Evolutionary conservation across 2,329 filamentous ascomycete species (phyloP).

Genomic region (Sarocladium oryzae): DNA sequence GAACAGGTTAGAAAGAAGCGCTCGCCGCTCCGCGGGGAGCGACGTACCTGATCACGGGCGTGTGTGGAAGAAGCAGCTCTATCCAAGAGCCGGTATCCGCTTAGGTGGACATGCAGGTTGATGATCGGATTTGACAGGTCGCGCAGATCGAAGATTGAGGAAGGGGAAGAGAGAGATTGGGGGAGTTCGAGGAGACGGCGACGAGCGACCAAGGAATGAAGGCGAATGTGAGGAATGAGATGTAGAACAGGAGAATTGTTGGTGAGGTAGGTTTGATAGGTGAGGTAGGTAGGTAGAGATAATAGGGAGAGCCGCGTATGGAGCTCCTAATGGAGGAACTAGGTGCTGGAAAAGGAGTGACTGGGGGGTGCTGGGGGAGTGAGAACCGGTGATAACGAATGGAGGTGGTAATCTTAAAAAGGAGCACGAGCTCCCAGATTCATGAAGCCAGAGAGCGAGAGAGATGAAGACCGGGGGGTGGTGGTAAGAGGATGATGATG

Average conservation of each 20-base stretch:
- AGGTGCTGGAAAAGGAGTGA: conserved; percentile 6
- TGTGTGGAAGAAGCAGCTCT: conserved; percentile 25
- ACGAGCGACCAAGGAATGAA: conserved; percentile 12
- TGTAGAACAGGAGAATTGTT: conserved; percentile 2
- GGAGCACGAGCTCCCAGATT: conserved; percentile 8
- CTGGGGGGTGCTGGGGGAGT: not conserved
- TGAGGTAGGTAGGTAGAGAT: not conserved
- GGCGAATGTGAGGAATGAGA: conserved; percentile 4
- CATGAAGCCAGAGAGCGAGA: not conserved
- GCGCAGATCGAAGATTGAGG: conserved; percentile 10
- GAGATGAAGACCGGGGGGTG: not conserved
- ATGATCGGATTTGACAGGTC: not conserved
- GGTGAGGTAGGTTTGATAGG: not conserved
- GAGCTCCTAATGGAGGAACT: not conserved
- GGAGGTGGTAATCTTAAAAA: conserved; percentile 9
- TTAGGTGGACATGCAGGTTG: conserved; percentile 30
- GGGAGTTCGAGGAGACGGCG: conserved; percentile 14
- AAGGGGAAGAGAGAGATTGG: conserved; percentile 8
- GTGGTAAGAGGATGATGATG: not conserved
- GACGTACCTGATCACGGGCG: conserved; percentile 18
- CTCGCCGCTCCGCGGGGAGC: not conserved
- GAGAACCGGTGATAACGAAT: conserved; percentile 8
- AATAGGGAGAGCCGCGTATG: not conserved
- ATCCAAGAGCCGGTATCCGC: conserved; percentile 25
- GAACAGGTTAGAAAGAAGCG: not conserved